phyloP scores from a whole-genome alignment of 2,329 filamentous ascomycete species.

The Rhexocercosporidium sp. region DNA sequence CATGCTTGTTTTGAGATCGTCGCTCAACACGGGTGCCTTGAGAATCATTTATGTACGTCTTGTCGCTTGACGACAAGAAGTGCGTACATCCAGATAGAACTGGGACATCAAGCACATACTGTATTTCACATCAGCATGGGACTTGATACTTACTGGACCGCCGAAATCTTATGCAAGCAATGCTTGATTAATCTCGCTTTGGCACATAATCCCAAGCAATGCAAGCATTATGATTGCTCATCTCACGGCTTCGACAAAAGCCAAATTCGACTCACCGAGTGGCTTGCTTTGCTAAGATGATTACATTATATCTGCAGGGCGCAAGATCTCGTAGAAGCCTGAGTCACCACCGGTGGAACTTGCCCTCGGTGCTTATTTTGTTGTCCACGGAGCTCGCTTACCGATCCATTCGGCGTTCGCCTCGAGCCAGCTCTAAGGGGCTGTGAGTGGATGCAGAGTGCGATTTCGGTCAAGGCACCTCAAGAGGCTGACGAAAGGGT shows the following conservation, averaged over 20 bases:
- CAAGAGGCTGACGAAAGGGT: not conserved
- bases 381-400: conserved; percentile 1
- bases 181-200: too few species aligned
- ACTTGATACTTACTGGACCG: too few species aligned
- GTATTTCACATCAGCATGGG: too few species aligned
- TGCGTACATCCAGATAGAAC: too few species aligned
- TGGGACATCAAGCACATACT: too few species aligned
- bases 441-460: not conserved
- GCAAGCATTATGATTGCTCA: not conserved
- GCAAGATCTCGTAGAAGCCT: not conserved
- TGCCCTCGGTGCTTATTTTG: conserved; percentile 6
- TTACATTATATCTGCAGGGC: not conserved
- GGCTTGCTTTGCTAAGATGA: not conserved
- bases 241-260: not conserved
- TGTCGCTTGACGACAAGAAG: too few species aligned
- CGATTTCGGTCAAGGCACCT: not conserved
- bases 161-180: too few species aligned
- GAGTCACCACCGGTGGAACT: conserved; percentile 3
- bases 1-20: too few species aligned
- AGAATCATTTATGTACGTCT: too few species aligned
- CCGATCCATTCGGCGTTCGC: conserved; percentile 3
- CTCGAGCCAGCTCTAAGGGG: not conserved
- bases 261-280: not conserved
- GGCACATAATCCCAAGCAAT: not conserved
- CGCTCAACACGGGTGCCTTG: too few species aligned